Evolutionary conservation across 192 early-diverging fungal species (phyloP).

Genomic region (Thamnidium elegans): DNA sequence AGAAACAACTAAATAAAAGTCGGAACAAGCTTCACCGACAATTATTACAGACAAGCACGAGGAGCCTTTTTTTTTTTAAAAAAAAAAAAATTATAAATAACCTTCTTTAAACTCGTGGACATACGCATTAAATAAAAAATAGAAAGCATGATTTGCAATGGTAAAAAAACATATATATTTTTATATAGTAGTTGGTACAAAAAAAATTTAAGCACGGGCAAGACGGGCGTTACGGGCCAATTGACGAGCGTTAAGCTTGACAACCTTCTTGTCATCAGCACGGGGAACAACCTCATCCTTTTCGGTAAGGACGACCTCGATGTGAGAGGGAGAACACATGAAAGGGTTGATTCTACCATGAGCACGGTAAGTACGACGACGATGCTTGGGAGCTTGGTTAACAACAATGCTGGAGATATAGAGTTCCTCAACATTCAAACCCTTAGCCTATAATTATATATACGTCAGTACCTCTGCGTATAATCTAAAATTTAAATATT

Average conservation of each 20-base stretch:
- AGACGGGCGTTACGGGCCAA: conserved; percentile 49
- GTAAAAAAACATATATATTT: too few species aligned
- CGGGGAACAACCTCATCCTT: conserved; percentile 73
- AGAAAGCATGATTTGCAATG: too few species aligned
- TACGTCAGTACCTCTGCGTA: too few species aligned
- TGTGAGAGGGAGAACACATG: conserved; percentile 91
- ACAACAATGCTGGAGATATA: conserved; percentile 92
- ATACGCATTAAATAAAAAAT: too few species aligned
- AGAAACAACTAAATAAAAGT: too few species aligned
- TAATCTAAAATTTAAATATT: too few species aligned
- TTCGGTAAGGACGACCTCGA: conserved; percentile 90
- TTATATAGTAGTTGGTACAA: too few species aligned
- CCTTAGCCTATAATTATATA: conserved; percentile 63
- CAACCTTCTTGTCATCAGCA: conserved; percentile 59
- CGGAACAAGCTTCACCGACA: too few species aligned
- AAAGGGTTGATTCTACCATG: conserved; percentile 93
- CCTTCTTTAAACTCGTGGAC: too few species aligned
- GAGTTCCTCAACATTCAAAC: conserved; percentile 81
- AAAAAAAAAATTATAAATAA: too few species aligned
- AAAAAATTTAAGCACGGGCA: conserved; percentile 28
- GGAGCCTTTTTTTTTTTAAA: too few species aligned
- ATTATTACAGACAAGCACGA: too few species aligned
- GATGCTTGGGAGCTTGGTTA: conserved; percentile 94
- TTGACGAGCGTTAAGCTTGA: conserved; percentile 48
- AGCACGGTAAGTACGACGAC: conserved; percentile 93